phyloP scores from a whole-genome alignment of 2,329 filamentous ascomycete species.

The Metarhizium humberi region DNA sequence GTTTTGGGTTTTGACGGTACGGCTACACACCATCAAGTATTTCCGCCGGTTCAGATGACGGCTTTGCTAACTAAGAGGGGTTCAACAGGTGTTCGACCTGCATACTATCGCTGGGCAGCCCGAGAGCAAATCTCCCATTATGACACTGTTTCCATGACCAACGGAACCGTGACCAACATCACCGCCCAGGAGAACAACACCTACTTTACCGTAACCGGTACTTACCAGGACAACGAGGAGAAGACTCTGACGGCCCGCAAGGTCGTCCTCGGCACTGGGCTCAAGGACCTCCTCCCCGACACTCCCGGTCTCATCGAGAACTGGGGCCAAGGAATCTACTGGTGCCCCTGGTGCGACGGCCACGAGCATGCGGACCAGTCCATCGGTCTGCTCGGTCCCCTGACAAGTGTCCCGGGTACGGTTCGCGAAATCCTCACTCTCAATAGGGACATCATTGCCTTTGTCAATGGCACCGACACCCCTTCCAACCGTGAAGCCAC shows the following conservation, averaged over 20 bases:
- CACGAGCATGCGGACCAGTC: constrained; percentile 50
- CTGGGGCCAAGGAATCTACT: constrained; percentile 52
- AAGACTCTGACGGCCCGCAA: constrained; percentile 38
- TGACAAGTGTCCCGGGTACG: constrained; percentile 32
- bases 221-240: constrained; percentile 9
- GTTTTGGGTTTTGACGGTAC: constrained; percentile 50
- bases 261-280: constrained; percentile 47
- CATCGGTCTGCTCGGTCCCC: constrained; percentile 41
- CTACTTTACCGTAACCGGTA: constrained; percentile 32
- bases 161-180: constrained; percentile 42
- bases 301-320: constrained; percentile 45
- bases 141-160: constrained; percentile 36
- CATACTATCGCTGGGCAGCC: constrained; percentile 43
- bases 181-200: constrained; percentile 28
- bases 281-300: constrained; percentile 42
- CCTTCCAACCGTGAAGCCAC: constrained; percentile 28
- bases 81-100: constrained; percentile 39
- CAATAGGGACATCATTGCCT: constrained; percentile 45
- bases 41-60: not conserved
- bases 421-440: constrained; percentile 45
- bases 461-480: constrained; percentile 51
- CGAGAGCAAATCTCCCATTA: constrained; percentile 44
- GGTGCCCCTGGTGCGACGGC: constrained; percentile 58
- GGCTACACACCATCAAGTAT: not conserved
- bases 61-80: constrained; percentile 3